Conservation (phyloP, 129 eudicot genomes). For the Oenanthe sinensis region DNA sequence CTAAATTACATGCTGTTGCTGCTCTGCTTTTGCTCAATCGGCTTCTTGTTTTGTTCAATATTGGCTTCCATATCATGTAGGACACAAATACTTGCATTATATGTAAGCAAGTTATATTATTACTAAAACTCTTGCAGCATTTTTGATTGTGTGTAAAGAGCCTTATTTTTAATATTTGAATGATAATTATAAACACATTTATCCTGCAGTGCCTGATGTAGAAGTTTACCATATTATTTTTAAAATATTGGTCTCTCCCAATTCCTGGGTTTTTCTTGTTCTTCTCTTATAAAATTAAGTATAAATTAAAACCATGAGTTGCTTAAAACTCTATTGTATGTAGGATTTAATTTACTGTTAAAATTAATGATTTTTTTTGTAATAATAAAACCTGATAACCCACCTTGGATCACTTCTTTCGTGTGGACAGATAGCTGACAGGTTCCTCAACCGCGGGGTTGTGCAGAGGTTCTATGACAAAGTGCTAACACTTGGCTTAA, state of each 20-base stretch:
- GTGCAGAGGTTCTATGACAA: slow-evolving; percentile 69
- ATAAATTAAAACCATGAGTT: background rate
- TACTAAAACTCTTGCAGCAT: background rate
- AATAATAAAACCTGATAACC: background rate
- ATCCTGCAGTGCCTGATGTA: background rate
- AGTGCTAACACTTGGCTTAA: slow-evolving; percentile 70
- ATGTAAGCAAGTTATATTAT: background rate
- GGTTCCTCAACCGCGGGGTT: slow-evolving; percentile 62
- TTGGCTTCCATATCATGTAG: background rate
- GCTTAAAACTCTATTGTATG: background rate
- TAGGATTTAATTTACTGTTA: background rate
- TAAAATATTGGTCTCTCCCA: background rate
- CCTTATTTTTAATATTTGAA: background rate
- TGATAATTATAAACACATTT: background rate
- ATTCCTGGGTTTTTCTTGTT: background rate
- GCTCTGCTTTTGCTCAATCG: background rate
- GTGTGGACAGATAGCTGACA: slow-evolving; percentile 66
- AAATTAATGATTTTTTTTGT: background rate
- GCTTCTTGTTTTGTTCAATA: background rate
- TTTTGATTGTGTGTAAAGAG: background rate
- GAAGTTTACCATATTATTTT: background rate
- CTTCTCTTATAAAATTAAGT: background rate
- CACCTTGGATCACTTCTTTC: background rate
- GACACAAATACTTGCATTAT: background rate
- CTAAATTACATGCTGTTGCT: background rate